These are phyloP conservation scores for Rutstroemia sp. DNA, from an alignment of 2,329 filamentous ascomycete genomes.

Conservation along the genomic window DNA sequence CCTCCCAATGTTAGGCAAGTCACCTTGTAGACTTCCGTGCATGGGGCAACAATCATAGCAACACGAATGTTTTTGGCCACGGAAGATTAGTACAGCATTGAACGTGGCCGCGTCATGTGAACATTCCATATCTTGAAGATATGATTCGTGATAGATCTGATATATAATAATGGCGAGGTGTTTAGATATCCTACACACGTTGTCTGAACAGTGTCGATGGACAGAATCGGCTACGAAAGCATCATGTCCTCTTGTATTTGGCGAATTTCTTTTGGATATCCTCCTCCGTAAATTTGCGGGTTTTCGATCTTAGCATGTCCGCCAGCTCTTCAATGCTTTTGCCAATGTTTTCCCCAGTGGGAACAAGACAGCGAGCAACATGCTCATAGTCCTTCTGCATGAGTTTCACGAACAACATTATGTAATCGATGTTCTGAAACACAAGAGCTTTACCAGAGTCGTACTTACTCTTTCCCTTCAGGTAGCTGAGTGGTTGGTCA, in stretches of 20 bases:
- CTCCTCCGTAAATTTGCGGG: conserved; percentile 56
- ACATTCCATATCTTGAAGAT: no score
- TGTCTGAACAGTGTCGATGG: background rate
- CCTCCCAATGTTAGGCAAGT: no score
- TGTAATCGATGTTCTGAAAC: conserved; percentile 75
- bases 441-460: conserved; percentile 61
- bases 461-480: conserved; percentile 62
- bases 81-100: no score
- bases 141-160: no score
- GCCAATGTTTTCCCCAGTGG: conserved; percentile 62
- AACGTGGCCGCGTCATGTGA: no score
- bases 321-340: conserved; percentile 58
- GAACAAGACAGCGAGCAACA: conserved; percentile 64
- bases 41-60: no score
- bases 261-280: conserved; percentile 52
- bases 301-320: conserved; percentile 56
- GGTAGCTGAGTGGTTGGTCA: conserved; percentile 67
- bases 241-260: background rate
- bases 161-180: no score
- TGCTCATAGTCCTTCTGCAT: conserved; percentile 64
- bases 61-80: no score
- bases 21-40: no score
- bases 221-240: background rate
- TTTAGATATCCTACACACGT: no score
- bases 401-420: conserved; percentile 65